Conservation (phyloP, 2,329 filamentous ascomycete genomes). For the Ceratocystis alfenasii region DNA sequence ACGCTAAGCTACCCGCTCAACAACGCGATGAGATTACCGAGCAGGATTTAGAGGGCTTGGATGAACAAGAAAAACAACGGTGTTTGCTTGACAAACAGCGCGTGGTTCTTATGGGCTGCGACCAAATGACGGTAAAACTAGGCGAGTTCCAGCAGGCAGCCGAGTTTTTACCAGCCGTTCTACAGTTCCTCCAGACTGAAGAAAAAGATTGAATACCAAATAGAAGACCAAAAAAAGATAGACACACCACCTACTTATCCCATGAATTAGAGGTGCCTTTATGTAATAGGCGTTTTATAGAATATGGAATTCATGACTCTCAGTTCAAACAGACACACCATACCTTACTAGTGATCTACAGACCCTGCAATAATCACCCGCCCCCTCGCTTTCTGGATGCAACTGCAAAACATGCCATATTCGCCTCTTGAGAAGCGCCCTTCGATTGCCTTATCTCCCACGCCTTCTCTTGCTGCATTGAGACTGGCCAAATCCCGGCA, state of each 20-base stretch:
- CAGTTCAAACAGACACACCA: not conserved
- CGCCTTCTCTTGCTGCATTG: constrained; percentile 4
- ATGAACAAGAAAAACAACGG: constrained; percentile 26
- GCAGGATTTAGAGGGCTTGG: constrained; percentile 26
- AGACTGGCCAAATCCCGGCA: not conserved
- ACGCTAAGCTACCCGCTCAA: constrained; percentile 58
- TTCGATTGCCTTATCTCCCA: not conserved
- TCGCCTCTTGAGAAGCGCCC: not conserved
- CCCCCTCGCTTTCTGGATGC: not conserved
- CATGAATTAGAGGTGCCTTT: not conserved
- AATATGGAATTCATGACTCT: not conserved
- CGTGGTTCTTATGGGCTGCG: constrained; percentile 61
- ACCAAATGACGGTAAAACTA: constrained; percentile 63
- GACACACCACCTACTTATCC: not conserved
- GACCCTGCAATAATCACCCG: not conserved
- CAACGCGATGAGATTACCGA: constrained; percentile 39
- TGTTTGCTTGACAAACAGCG: constrained; percentile 36
- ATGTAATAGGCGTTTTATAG: not conserved
- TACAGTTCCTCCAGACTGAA: constrained; percentile 37
- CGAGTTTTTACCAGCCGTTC: constrained; percentile 47
- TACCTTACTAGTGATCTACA: not conserved
- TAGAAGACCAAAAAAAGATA: not conserved
- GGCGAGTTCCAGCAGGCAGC: constrained; percentile 58
- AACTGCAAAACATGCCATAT: not conserved
- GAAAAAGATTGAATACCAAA: constrained; percentile 15